Evolutionary conservation across 257 asterid genomes (phyloP).

Genomic region (Ilex aquifolium): DNA sequence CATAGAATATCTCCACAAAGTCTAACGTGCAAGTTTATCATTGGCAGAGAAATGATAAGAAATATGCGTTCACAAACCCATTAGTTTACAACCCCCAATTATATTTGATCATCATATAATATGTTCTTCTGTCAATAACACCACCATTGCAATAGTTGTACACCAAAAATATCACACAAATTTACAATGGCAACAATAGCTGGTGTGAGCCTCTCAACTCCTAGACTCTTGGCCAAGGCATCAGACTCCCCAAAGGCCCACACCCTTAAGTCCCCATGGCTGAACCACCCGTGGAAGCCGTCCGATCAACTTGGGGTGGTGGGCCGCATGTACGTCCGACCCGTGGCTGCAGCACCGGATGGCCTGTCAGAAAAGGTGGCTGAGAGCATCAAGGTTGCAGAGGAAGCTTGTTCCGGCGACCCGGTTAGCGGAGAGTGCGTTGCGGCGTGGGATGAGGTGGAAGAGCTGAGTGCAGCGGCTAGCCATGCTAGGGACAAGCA

Average conservation of each 20-base stretch:
- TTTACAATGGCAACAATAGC: constrained; percentile 51
- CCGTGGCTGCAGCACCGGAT: constrained; percentile 63
- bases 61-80: constrained; percentile 31
- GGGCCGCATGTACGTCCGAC: constrained; percentile 24
- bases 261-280: constrained; percentile 16
- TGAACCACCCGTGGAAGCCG: constrained; percentile 47
- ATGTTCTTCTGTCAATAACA: background rate
- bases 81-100: constrained; percentile 4
- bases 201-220: constrained; percentile 50
- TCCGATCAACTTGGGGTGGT: constrained; percentile 5
- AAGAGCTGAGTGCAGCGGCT: constrained; percentile 98
- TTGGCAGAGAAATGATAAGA: constrained; percentile 50
- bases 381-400: constrained; percentile 76
- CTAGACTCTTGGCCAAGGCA: constrained; percentile 31
- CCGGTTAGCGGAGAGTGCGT: constrained; percentile 85
- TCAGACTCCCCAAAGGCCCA: constrained; percentile 26
- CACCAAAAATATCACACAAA: background rate
- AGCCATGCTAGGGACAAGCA: constrained; percentile 80
- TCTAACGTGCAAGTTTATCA: constrained; percentile 30
- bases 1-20: background rate
- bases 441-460: constrained; percentile 99
- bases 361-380: constrained; percentile 65
- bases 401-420: constrained; percentile 60
- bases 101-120: background rate
- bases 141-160: background rate